Conservation (phyloP, 306 rosid species). For the Quercus parvula region DNA sequence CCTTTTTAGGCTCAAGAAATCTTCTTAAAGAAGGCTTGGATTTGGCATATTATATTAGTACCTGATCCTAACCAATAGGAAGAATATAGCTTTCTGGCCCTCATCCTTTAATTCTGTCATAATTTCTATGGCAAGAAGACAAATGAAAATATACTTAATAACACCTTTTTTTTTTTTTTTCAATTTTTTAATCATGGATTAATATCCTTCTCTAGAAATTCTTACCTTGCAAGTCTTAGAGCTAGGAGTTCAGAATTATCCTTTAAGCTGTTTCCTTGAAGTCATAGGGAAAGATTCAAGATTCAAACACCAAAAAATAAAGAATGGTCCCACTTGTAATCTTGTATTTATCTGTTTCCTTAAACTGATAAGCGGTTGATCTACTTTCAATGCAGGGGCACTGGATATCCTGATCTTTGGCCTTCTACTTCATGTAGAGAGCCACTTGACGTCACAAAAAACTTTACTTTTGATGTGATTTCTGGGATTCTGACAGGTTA, state of each 20-base stretch:
- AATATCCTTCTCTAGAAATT: background rate
- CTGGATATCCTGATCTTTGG: slow-evolving; percentile 96
- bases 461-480: slow-evolving; percentile 72
- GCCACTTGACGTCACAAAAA: slow-evolving; percentile 91
- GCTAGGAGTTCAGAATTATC: slow-evolving; percentile 8
- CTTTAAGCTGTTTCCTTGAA: background rate
- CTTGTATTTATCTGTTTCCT: background rate
- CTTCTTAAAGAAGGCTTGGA: background rate
- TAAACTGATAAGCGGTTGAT: background rate
- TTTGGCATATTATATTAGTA: background rate
- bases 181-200: slow-evolving; percentile 8
- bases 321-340: background rate
- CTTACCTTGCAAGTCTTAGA: slow-evolving; percentile 1
- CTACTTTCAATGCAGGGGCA: slow-evolving; percentile 61
- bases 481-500: slow-evolving; percentile 88
- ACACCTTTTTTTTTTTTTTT: slow-evolving; percentile 1
- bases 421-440: slow-evolving; percentile 80
- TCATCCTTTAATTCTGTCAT: background rate
- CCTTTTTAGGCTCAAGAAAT: background rate
- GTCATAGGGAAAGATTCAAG: background rate
- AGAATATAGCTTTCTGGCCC: slow-evolving; percentile 1
- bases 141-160: background rate
- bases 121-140: slow-evolving; percentile 12
- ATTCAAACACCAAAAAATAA: background rate
- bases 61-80: background rate